Evolutionary conservation across 1,139 yeast species (phyloP), one percentile per base, ranked within the genome.

Genomic region (Saccharomyces hybrid): DNA sequence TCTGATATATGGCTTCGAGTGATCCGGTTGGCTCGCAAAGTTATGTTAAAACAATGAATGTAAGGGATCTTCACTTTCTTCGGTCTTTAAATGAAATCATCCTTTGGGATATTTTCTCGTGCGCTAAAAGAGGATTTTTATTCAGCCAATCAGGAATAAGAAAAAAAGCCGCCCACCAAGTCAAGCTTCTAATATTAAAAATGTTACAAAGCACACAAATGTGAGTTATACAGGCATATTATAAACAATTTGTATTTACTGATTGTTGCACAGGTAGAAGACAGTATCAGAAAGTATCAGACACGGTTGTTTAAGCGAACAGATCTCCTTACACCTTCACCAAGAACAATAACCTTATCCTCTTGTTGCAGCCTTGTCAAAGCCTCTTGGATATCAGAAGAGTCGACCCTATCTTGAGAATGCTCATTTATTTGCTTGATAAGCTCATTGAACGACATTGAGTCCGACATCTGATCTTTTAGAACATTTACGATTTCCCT

Each of bases 311-410:
- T 68, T 75, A 57, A 57, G 54, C 88, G 78, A 52, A 88, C 78
- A 25, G 83, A 78, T 69, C 91, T 79, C 65, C 90, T 77, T 56
- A 80, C 81, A 54, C 88, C 86, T 56, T 85, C 89, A 20, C 96
- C 96, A 48, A 82, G 75, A 51, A 88, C 83, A 5, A 81, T 77
- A 28, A 91, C 71, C 65, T 81, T 81, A 50, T 90, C 91, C 66
- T 90, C 97, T 57, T 83, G 86, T 57, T 79, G 87, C 62, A 91
- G 76, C 56, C 88, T 77, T 56, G 84, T 77, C 55, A 91, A 68
- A 1, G 83, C 84, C 49, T 84, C 91, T 46, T 82, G 78, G 52
- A 91, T 75, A 55, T 88, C 96, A 51, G 74, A 67, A 63, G 84
- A 80, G 63, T 89, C 96, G 7, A 90, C 84, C 55, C 83, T 78